A percentile compares a stretch with the other conserved stretches of the same genome.
Evolutionary conservation across 345 rosid species (phyloP).

Genomic region (Gynandropsis gynandra): DNA sequence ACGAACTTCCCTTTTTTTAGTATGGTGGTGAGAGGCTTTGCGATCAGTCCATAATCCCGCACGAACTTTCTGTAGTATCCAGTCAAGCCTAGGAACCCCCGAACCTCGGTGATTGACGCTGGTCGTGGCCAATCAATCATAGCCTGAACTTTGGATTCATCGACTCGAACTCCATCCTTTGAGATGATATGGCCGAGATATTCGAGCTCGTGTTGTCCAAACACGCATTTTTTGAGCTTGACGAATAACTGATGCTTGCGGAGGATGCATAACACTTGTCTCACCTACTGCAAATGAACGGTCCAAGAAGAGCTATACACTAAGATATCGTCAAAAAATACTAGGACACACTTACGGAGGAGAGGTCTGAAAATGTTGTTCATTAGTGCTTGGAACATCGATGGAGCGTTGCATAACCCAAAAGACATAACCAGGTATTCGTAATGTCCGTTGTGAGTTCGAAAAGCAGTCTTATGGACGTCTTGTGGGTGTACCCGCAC

Average conservation of each 20-base stretch:
- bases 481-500: too few species aligned
- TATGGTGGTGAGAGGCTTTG: background rate
- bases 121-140: background rate
- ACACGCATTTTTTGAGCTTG: background rate
- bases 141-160: background rate
- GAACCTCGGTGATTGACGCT: too few species aligned
- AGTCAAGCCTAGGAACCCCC: background rate
- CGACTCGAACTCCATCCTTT: background rate
- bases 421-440: background rate
- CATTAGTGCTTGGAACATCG: too few species aligned
- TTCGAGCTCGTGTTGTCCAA: background rate
- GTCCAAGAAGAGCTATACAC: background rate
- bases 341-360: too few species aligned
- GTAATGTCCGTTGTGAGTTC: background rate
- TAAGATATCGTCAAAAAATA: background rate
- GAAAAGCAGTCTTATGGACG: background rate
- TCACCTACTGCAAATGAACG: background rate
- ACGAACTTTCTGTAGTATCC: too few species aligned
- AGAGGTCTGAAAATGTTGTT: too few species aligned
- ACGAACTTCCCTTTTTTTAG: background rate
- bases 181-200: background rate
- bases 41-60: background rate
- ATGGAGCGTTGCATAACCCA: too few species aligned
- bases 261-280: background rate
- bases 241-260: background rate